Conservation (phyloP, 768 basidiomycete species). For the Mycena rosella region DNA sequence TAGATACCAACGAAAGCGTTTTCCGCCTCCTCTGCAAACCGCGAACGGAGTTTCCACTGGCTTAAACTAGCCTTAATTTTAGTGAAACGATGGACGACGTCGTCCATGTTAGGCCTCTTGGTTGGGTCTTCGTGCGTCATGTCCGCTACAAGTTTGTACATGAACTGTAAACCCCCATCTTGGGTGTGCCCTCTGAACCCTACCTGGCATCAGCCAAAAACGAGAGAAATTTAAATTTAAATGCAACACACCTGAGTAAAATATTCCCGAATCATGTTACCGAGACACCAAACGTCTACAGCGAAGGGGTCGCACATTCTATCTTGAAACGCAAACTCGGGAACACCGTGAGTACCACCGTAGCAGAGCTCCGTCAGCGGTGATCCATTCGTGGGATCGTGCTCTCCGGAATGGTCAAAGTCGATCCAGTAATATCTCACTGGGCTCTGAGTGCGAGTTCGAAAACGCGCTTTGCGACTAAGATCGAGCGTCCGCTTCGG, state of each 20-base stretch:
- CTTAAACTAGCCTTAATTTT: not conserved
- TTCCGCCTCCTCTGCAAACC: not conserved
- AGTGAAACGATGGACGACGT: not conserved
- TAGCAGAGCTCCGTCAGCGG: not conserved
- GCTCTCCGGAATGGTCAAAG: constrained; percentile 13
- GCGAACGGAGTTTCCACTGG: constrained; percentile 15
- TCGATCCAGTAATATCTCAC: constrained; percentile 17
- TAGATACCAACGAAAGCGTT: not conserved
- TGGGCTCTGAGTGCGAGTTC: constrained; percentile 1
- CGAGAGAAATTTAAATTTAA: no score
- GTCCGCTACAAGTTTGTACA: not conserved
- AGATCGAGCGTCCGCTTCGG: not conserved
- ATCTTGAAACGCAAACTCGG: not conserved
- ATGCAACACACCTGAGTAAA: not conserved
- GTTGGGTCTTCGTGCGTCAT: not conserved
- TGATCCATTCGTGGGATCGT: constrained; percentile 1
- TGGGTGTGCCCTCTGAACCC: not conserved
- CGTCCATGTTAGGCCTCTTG: not conserved
- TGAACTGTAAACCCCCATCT: not conserved
- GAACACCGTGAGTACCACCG: constrained; percentile 3
- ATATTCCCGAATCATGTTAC: not conserved
- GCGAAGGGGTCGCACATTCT: constrained; percentile 12
- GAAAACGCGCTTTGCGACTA: not conserved
- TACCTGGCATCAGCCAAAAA: not conserved
- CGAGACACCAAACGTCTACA: constrained; percentile 16